These are phyloP conservation scores for Aspergillus haitiensis DNA, from an alignment of 495 filamentous ascomycete species.

Conservation along the genomic window DNA sequence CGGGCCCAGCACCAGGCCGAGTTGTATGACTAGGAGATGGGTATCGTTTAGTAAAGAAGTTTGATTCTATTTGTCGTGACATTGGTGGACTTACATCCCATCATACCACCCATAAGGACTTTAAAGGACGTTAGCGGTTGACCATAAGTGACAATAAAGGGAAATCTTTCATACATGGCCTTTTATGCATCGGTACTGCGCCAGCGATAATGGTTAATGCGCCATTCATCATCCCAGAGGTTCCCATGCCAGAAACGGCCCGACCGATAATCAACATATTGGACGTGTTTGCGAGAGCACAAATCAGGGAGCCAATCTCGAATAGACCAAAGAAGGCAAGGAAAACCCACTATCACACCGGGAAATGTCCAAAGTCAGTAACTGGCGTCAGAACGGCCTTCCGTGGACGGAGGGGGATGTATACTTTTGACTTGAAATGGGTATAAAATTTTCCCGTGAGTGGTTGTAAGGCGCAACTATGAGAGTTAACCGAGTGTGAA, in stretches of 20 bases:
- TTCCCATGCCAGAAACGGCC: slow-evolving; percentile 45
- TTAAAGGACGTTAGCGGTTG: background rate
- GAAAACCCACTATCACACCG: slow-evolving; percentile 24
- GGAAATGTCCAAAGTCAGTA: background rate
- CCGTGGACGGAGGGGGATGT: background rate
- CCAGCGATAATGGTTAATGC: slow-evolving; percentile 51
- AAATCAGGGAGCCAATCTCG: slow-evolving; percentile 45
- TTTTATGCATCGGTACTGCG: slow-evolving; percentile 42
- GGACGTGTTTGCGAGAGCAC: slow-evolving; percentile 43
- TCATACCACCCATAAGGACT: background rate
- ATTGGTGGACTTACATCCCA: background rate
- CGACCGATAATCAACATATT: slow-evolving; percentile 48
- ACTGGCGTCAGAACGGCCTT: background rate
- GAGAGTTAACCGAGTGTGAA: background rate
- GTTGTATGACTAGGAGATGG: slow-evolving; percentile 29
- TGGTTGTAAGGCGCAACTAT: slow-evolving; percentile 45
- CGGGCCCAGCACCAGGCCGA: slow-evolving; percentile 50
- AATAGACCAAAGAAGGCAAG: slow-evolving; percentile 42
- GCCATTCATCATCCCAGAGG: slow-evolving; percentile 52
- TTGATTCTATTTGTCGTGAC: background rate
- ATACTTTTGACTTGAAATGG: slow-evolving; percentile 34
- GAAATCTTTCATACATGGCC: slow-evolving; percentile 17
- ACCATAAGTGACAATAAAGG: background rate
- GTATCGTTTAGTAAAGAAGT: background rate
- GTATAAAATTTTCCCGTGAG: slow-evolving; percentile 49